Base-by-base conservation (phyloP, 768 basidiomycete genomes). In the Ephemerocybe angulata region DNA sequence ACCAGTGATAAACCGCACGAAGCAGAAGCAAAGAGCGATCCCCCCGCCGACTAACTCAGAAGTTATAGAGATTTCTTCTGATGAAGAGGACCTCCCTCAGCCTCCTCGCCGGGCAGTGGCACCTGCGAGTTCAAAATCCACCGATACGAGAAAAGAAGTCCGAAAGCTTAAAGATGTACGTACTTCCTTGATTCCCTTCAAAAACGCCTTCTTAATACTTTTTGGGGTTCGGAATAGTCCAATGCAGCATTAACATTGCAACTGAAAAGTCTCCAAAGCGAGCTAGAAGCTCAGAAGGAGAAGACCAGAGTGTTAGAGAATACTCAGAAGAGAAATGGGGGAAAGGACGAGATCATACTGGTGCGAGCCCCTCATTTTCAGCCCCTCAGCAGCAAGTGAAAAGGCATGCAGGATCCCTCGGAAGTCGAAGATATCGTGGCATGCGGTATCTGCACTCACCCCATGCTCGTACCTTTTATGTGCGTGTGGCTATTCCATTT, bases 381-480 rank as follows among this genome's bases (percentile, higher is more conserved):
- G 35, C 15, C 22, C 46, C 17, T 3, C 6, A 15, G 24, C 30
- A 46, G 46, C 30, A 11, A 22, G 44, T 24, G 38, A 33, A 30
- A 50, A 40, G 27, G 21, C 17, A 4, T 41, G 12, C 44, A 83
- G 82, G 70, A 77, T 56, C 24, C 69, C n/a, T 60, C 67, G 0
- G 60, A 76, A 31, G 56, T 89, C 0, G 80, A 82, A 28, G 86
- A 88, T 24, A 62, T 74, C 43, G 64, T 82, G 12, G 74, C 68
- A 38, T 90, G 88, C 62, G 85, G 85, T 55, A 79, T 90, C 38
- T 90, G 88, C 64, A 76, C 79, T 0, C 55, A 67, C 38, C 76
- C 76, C 54, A 82, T 89, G 80, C 87, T 85, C 84, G 71, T 72
- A 7, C 87, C 88, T 0, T 85, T 80, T 60, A 74, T 78, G 87